Percentiles rank a stretch among this genome's conserved stretches.
Conservation (phyloP, 208 protist species). For the Trypanosoma scelopori region DNA sequence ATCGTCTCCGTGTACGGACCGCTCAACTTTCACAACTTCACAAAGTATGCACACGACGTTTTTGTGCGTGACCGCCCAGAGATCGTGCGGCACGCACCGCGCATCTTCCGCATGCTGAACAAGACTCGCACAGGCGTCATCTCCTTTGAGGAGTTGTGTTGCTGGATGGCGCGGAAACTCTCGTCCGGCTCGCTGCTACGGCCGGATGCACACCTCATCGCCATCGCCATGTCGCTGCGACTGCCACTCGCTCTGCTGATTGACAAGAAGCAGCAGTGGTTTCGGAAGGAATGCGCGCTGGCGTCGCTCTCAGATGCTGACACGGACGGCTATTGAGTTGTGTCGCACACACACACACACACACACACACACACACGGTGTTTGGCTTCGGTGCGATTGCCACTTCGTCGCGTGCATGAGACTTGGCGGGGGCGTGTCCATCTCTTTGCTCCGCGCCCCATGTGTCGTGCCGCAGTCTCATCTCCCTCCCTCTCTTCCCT, state of each 20-base stretch:
- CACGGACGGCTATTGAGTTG: slow-evolving; percentile 24
- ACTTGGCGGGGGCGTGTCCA: too few species aligned
- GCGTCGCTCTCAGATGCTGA: slow-evolving; percentile 65
- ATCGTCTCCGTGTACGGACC: slow-evolving; percentile 60
- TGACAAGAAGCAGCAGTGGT: slow-evolving; percentile 63
- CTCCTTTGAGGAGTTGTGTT: slow-evolving; percentile 84
- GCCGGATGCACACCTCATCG: slow-evolving; percentile 70
- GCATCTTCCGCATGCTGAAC: slow-evolving; percentile 84
- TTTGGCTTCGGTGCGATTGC: too few species aligned
- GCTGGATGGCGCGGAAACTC: slow-evolving; percentile 83
- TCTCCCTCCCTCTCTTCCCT: too few species aligned
- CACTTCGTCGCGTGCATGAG: too few species aligned
- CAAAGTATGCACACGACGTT: slow-evolving; percentile 56
- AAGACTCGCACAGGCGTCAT: slow-evolving; percentile 68
- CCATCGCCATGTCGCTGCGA: slow-evolving; percentile 73
- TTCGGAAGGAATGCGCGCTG: slow-evolving; percentile 40
- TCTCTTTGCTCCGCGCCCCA: too few species aligned
- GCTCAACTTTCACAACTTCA: slow-evolving; percentile 64
- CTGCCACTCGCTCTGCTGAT: slow-evolving; percentile 66
- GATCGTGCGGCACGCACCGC: slow-evolving; percentile 64
- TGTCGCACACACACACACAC: too few species aligned
- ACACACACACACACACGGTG: too few species aligned
- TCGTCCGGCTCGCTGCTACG: slow-evolving; percentile 61
- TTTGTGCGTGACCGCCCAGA: slow-evolving; percentile 65
- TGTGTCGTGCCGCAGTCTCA: too few species aligned